phyloP scores from a whole-genome alignment of 2,329 filamentous ascomycete genomes.

The Calonectria leucothoes region DNA sequence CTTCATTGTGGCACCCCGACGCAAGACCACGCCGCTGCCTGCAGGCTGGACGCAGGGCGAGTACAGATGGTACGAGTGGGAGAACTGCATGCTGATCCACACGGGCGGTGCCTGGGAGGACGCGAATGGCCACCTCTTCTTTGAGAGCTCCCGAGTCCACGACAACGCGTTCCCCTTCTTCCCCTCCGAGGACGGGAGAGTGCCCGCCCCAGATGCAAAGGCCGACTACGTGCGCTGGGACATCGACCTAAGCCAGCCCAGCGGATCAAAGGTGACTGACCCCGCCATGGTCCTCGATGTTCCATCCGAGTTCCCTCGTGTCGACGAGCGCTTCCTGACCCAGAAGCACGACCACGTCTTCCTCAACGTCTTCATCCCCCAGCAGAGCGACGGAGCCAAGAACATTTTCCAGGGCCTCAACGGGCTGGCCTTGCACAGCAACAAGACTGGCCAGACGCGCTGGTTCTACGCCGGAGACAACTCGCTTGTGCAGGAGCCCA shows the following conservation, averaged over 20 bases:
- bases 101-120: constrained; percentile 26
- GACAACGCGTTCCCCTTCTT: constrained; percentile 31
- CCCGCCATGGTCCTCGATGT: constrained; percentile 10
- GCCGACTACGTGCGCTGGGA: constrained; percentile 33
- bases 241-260: constrained; percentile 21
- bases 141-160: constrained; percentile 25
- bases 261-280: background rate
- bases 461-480: constrained; percentile 25
- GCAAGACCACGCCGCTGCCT: background rate
- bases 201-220: constrained; percentile 6
- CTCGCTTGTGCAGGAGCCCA: constrained; percentile 17
- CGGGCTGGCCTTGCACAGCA: constrained; percentile 13
- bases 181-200: background rate
- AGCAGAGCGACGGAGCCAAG: background rate
- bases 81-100: constrained; percentile 29
- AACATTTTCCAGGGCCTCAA: constrained; percentile 26
- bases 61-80: constrained; percentile 17
- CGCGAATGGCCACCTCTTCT: constrained; percentile 7
- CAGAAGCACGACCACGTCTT: constrained; percentile 12
- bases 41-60: constrained; percentile 17
- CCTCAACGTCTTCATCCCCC: constrained; percentile 17
- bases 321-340: constrained; percentile 25
- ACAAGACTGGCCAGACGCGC: constrained; percentile 1
- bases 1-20: constrained; percentile 19
- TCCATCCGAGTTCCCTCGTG: constrained; percentile 8